Evolutionary conservation across 2,329 filamentous ascomycete genomes (phyloP).

Genomic region (Fusarium drepaniforme): DNA sequence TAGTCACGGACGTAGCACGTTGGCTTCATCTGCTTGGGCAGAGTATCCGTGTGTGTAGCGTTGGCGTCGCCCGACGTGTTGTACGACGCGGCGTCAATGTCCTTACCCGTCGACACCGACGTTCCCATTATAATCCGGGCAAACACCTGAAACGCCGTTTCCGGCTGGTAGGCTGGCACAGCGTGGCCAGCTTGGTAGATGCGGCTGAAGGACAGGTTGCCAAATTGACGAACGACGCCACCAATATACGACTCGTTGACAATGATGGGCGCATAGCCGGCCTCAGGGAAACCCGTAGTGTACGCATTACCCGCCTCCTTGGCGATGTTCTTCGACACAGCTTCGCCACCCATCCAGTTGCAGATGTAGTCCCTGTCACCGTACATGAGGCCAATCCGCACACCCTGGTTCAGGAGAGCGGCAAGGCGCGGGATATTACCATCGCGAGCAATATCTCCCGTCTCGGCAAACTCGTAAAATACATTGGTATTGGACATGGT

Average conservation of each 20-base stretch:
- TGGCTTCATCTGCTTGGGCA: conserved; percentile 60
- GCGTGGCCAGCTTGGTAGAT: conserved; percentile 76
- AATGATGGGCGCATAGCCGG: conserved; percentile 79
- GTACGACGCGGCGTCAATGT: conserved; percentile 64
- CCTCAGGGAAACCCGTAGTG: conserved; percentile 66
- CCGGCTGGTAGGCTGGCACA: conserved; percentile 71
- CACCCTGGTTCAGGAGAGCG: conserved; percentile 69
- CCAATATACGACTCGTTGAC: conserved; percentile 77
- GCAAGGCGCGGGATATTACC: conserved; percentile 71
- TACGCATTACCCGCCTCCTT: conserved; percentile 61
- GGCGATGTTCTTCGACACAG: conserved; percentile 73
- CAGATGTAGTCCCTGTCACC: conserved; percentile 74
- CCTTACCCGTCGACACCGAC: conserved; percentile 67
- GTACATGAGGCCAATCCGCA: conserved; percentile 80
- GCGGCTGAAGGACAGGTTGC: conserved; percentile 77
- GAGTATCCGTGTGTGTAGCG: conserved; percentile 66
- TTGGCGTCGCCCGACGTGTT: conserved; percentile 69
- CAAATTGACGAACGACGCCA: conserved; percentile 81
- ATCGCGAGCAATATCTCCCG: conserved; percentile 73
- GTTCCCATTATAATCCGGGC: conserved; percentile 68
- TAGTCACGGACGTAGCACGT: conserved; percentile 73
- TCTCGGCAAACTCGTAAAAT: conserved; percentile 59
- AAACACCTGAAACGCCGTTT: conserved; percentile 70
- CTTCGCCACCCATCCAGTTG: conserved; percentile 81
- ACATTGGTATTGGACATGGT: conserved; percentile 63